Conservation (phyloP, 2,329 filamentous ascomycete genomes). For the Aspergillus versicolor region DNA sequence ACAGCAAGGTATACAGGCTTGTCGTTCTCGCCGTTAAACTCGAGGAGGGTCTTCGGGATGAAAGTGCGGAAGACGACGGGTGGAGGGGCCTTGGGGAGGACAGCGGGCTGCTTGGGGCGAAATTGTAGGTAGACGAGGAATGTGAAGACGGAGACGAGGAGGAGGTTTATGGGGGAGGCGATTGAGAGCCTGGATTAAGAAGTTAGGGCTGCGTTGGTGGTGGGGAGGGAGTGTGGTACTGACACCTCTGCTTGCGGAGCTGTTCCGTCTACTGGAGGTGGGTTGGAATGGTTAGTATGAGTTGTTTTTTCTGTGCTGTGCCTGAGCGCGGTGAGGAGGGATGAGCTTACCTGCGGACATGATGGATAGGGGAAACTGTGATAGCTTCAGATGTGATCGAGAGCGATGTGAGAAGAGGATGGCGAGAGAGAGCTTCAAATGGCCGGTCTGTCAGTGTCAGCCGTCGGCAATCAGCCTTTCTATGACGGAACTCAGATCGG, state of each 20-base stretch:
- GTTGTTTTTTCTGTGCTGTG: not conserved
- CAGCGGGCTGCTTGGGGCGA: conserved; percentile 52
- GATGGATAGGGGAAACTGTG: not conserved
- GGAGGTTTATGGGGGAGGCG: conserved; percentile 61
- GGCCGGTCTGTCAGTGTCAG: not conserved
- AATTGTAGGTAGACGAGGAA: conserved; percentile 60
- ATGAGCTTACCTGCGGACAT: conserved; percentile 21
- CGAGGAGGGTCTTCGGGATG: conserved; percentile 78
- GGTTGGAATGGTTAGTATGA: conserved; percentile 8
- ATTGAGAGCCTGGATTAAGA: conserved; percentile 49
- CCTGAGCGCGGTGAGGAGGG: not conserved
- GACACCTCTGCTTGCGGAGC: conserved; percentile 38
- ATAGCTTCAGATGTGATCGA: not conserved
- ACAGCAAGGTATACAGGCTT: conserved; percentile 87
- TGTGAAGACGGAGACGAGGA: conserved; percentile 59
- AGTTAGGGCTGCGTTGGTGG: not conserved
- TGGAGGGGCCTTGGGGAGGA: conserved; percentile 53
- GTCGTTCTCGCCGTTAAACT: conserved; percentile 74
- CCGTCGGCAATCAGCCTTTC: not conserved
- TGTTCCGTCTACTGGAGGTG: conserved; percentile 20
- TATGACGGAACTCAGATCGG: conserved; percentile 4
- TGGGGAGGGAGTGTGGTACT: conserved; percentile 16
- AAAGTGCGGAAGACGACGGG: conserved; percentile 86
- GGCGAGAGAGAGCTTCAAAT: not conserved
- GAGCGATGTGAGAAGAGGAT: not conserved